phyloP scores from a whole-genome alignment of 2,329 filamentous ascomycete species.

The Domatiomyces catenatus region DNA sequence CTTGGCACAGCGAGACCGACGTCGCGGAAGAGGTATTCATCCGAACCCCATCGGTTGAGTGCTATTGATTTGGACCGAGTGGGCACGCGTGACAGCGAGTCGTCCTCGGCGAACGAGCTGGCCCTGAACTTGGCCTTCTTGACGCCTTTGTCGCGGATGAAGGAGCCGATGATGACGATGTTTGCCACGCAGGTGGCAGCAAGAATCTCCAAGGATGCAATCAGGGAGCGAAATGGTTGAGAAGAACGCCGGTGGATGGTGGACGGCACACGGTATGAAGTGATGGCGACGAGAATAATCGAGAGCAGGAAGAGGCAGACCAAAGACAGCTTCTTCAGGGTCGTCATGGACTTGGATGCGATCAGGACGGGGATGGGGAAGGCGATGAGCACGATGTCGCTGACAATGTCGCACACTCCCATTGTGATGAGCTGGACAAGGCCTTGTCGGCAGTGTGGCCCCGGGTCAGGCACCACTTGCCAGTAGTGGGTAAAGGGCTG shows the following conservation, averaged over 20 bases:
- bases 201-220: conserved; percentile 80
- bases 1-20: conserved; percentile 54
- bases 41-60: conserved; percentile 65
- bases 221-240: conserved; percentile 75
- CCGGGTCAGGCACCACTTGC: conserved; percentile 75
- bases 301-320: conserved; percentile 70
- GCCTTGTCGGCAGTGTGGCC: conserved; percentile 68
- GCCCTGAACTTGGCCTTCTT: conserved; percentile 74
- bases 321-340: conserved; percentile 66
- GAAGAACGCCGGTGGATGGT: conserved; percentile 55
- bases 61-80: conserved; percentile 47
- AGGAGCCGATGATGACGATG: conserved; percentile 76
- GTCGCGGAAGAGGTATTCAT: conserved; percentile 74
- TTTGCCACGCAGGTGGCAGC: conserved; percentile 81
- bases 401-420: conserved; percentile 76
- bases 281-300: conserved; percentile 63
- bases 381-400: conserved; percentile 70
- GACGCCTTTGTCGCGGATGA: conserved; percentile 73
- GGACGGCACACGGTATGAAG: conserved; percentile 63
- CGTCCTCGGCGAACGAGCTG: conserved; percentile 31
- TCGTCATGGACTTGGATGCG: conserved; percentile 51
- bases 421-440: conserved; percentile 79
- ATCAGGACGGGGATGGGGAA: conserved; percentile 86
- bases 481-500: conserved; percentile 59
- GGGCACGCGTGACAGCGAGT: conserved; percentile 20